Evolutionary conservation across 495 filamentous ascomycete genomes (phyloP).

Genomic region (Bathelium albidoporum): DNA sequence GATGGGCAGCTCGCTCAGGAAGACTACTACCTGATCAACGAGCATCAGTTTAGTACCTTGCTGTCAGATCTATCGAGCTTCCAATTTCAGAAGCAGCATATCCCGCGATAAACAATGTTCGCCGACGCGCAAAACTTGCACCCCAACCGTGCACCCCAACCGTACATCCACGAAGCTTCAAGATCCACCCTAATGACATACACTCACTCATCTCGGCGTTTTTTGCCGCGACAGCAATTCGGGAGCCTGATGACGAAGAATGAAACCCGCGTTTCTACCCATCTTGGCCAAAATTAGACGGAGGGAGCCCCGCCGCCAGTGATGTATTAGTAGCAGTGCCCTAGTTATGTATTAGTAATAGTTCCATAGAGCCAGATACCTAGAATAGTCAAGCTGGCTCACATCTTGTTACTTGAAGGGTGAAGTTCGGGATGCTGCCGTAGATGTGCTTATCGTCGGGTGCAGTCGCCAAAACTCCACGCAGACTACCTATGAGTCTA

Average conservation of each 20-base stretch:
- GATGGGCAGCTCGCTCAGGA: not conserved
- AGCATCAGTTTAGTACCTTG: not conserved
- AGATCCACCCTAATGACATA: not conserved
- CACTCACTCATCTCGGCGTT: not conserved
- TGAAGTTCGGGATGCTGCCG: too few species aligned
- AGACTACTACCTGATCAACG: not conserved
- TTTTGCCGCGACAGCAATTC: not conserved
- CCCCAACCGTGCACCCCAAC: not conserved
- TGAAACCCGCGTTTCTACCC: not conserved
- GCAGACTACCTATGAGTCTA: too few species aligned
- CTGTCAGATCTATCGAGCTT: not conserved
- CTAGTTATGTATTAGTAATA: not conserved
- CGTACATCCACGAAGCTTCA: not conserved
- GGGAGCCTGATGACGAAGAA: not conserved
- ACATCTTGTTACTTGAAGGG: not conserved
- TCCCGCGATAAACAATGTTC: not conserved
- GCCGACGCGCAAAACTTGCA: not conserved
- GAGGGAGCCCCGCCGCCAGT: not conserved
- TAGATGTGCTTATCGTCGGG: too few species aligned
- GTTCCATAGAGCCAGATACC: not conserved
- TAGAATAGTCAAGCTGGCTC: not conserved
- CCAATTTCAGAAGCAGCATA: not conserved
- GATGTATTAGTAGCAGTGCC: not conserved
- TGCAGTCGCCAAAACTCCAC: too few species aligned
- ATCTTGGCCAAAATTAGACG: not conserved